phyloP scores from a whole-genome alignment of 2,329 filamentous ascomycete genomes.

The Neopestalotiopsis sp. region DNA sequence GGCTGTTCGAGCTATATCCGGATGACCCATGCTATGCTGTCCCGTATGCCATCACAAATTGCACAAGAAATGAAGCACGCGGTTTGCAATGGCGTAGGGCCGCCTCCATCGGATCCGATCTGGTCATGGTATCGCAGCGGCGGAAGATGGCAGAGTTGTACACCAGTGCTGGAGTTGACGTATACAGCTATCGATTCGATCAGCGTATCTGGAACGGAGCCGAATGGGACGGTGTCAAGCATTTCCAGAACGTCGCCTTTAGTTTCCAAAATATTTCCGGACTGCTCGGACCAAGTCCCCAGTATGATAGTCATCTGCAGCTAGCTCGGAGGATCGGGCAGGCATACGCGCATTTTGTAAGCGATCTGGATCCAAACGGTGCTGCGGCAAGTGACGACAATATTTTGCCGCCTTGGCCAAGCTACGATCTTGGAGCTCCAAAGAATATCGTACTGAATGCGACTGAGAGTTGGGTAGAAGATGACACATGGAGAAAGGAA shows the following conservation, averaged over 20 bases:
- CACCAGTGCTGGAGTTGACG: slow-evolving; percentile 36
- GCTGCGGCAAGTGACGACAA: not conserved
- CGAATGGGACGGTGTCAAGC: slow-evolving; percentile 47
- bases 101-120: slow-evolving; percentile 50
- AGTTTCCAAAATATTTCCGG: slow-evolving; percentile 58
- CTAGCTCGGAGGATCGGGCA: slow-evolving; percentile 44
- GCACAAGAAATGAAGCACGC: slow-evolving; percentile 34
- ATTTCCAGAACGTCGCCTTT: slow-evolving; percentile 55
- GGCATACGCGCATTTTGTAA: slow-evolving; percentile 50
- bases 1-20: slow-evolving; percentile 52
- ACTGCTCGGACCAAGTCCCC: slow-evolving; percentile 49
- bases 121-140: slow-evolving; percentile 54
- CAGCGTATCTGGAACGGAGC: slow-evolving; percentile 48
- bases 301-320: slow-evolving; percentile 43
- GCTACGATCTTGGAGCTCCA: slow-evolving; percentile 38
- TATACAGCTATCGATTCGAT: slow-evolving; percentile 58
- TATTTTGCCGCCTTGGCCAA: slow-evolving; percentile 29
- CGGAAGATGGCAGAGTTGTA: slow-evolving; percentile 51
- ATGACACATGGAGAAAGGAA: slow-evolving; percentile 53
- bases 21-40: slow-evolving; percentile 52
- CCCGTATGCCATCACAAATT: slow-evolving; percentile 47
- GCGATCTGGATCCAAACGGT: slow-evolving; percentile 48
- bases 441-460: slow-evolving; percentile 53
- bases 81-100: slow-evolving; percentile 51
- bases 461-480: slow-evolving; percentile 48